Evolutionary conservation across 495 filamentous ascomycete species (phyloP).

Genomic region (Penicillium bialowiezense): DNA sequence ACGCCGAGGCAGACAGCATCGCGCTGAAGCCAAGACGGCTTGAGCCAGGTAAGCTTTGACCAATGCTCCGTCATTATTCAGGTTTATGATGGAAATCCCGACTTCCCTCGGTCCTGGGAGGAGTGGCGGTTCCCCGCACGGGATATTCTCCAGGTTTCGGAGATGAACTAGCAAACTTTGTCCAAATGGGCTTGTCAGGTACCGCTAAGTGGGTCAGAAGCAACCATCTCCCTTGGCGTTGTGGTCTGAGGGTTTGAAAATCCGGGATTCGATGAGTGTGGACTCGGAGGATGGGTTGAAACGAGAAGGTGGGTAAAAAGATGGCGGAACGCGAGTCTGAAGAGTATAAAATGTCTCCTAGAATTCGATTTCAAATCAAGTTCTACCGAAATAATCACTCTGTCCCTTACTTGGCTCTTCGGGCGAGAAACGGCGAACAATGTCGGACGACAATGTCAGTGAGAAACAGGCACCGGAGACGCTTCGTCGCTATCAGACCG

Average conservation of each 20-base stretch:
- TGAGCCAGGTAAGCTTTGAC: conserved; percentile 1
- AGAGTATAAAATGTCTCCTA: conserved; percentile 1
- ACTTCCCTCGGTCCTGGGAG: too few relatives aligned
- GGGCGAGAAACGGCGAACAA: background rate
- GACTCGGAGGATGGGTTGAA: background rate
- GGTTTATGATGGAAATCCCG: too few relatives aligned
- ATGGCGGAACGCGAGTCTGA: background rate
- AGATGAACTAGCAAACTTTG: too few relatives aligned
- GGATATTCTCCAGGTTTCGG: too few relatives aligned
- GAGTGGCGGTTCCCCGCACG: too few relatives aligned
- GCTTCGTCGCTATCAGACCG: conserved; percentile 32
- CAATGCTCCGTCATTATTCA: background rate
- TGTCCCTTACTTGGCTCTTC: too few relatives aligned
- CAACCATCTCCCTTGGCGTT: background rate
- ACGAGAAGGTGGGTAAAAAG: background rate
- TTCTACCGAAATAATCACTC: too few relatives aligned
- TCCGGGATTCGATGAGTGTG: too few relatives aligned
- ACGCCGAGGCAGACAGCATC: too few relatives aligned
- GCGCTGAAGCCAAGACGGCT: conserved; percentile 2
- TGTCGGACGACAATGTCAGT: conserved; percentile 25
- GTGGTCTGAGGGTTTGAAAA: too few relatives aligned
- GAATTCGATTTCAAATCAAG: too few relatives aligned
- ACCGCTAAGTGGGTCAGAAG: background rate
- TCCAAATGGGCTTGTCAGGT: too few relatives aligned
- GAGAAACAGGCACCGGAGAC: conserved; percentile 20